Evolutionary conservation across 192 early-diverging fungal species (phyloP).

Genomic region (Backusella westeae): DNA sequence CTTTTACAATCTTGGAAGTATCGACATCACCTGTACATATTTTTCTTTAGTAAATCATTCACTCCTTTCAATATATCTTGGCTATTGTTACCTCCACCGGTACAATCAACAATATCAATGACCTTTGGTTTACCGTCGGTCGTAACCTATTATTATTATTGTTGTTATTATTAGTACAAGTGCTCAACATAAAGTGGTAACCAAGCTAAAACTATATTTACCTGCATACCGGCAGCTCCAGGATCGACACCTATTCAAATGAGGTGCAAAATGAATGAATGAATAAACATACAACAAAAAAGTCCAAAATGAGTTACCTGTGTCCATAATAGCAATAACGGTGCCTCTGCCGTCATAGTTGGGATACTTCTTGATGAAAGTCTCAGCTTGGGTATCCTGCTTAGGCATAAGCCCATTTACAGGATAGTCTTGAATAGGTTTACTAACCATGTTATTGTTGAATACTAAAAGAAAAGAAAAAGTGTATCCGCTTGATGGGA

Average conservation of each 20-base stretch:
- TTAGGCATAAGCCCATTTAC: constrained; percentile 64
- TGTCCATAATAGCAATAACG: constrained; percentile 90
- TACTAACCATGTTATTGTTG: constrained; percentile 4
- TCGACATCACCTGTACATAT: constrained; percentile 56
- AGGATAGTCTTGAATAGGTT: constrained; percentile 50
- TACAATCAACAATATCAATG: constrained; percentile 93
- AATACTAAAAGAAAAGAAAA: neutral
- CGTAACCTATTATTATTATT: constrained; percentile 47
- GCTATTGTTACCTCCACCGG: constrained; percentile 59
- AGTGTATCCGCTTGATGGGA: neutral
- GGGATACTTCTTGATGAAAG: constrained; percentile 80
- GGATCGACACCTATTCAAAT: constrained; percentile 74
- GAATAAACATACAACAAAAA: neutral
- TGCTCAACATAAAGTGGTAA: neutral
- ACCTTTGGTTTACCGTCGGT: constrained; percentile 90
- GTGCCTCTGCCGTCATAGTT: constrained; percentile 88
- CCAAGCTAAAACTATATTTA: constrained; percentile 8
- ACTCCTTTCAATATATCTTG: neutral
- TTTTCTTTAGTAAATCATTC: neutral
- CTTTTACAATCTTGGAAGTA: constrained; percentile 59
- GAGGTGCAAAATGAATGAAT: neutral
- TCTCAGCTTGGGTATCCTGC: constrained; percentile 79
- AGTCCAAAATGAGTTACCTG: constrained; percentile 41
- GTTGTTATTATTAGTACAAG: neutral
- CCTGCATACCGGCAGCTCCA: constrained; percentile 81